These are phyloP conservation scores for Solanum dulcamara DNA, from an alignment of 257 asterid species.

Conservation along the genomic window DNA sequence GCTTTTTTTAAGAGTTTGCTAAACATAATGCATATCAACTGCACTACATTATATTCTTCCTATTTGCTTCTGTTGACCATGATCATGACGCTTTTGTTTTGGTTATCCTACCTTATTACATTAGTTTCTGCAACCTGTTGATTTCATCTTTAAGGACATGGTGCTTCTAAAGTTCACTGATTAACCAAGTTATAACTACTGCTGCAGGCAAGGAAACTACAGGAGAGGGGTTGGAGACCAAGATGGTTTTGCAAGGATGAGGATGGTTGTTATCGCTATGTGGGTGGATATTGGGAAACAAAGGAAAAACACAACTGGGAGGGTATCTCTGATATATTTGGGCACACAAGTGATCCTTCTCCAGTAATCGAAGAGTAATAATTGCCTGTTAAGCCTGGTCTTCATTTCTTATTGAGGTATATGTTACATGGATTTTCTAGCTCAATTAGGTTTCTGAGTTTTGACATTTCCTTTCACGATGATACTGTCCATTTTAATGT, in stretches of 20 bases:
- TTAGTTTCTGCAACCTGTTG: background rate
- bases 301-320: conserved; percentile 70
- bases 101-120: background rate
- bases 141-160: background rate
- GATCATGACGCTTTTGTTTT: background rate
- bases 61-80: background rate
- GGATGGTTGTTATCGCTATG: conserved; percentile 65
- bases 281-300: conserved; percentile 94
- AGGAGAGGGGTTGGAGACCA: conserved; percentile 96
- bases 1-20: background rate
- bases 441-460: background rate
- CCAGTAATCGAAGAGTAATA: background rate
- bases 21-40: background rate
- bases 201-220: conserved; percentile 83
- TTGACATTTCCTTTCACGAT: background rate
- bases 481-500: background rate
- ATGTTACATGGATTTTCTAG: background rate
- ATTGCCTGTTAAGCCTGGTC: background rate
- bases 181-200: background rate
- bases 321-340: conserved; percentile 66
- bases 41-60: background rate
- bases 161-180: background rate
- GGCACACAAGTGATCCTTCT: conserved; percentile 41
- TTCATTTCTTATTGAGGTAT: background rate
- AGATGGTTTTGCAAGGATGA: conserved; percentile 86